Conservation (phyloP, 73 alveolate genomes). For the Diophrys sp. region DNA sequence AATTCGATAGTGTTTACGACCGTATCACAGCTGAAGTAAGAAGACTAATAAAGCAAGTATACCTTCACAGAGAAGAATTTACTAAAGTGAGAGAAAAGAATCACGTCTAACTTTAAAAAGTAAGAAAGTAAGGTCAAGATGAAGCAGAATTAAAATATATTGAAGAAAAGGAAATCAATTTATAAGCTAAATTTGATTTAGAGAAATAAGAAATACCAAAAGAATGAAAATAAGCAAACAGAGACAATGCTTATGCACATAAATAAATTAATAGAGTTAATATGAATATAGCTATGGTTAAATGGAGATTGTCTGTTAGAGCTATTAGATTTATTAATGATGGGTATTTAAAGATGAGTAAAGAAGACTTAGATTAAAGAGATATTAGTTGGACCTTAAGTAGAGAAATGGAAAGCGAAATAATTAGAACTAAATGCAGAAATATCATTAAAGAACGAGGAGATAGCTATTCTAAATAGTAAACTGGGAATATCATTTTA, state of each 20-base stretch:
- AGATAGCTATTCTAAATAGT: not conserved
- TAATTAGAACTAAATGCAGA: not conserved
- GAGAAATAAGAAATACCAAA: not conserved
- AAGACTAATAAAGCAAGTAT: not conserved
- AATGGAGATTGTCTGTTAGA: not conserved
- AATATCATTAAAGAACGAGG: not conserved
- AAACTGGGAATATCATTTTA: not conserved
- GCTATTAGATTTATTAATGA: not conserved
- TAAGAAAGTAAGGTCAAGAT: not conserved
- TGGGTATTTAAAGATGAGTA: not conserved
- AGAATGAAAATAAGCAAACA: not conserved
- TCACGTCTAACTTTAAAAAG: not conserved
- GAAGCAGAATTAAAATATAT: not conserved
- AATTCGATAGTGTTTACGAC: not conserved
- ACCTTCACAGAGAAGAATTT: not conserved
- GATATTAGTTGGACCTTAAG: not conserved
- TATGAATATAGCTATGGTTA: not conserved
- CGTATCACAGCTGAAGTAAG: not conserved
- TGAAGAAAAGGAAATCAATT: not conserved
- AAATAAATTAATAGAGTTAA: not conserved
- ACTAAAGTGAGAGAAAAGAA: not conserved
- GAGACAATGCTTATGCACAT: not conserved
- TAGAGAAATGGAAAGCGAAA: not conserved
- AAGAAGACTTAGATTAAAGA: no score
- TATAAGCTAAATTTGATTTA: not conserved